Conservation (phyloP, 257 asterid genomes). For the Dorcoceras hygrometricum region DNA sequence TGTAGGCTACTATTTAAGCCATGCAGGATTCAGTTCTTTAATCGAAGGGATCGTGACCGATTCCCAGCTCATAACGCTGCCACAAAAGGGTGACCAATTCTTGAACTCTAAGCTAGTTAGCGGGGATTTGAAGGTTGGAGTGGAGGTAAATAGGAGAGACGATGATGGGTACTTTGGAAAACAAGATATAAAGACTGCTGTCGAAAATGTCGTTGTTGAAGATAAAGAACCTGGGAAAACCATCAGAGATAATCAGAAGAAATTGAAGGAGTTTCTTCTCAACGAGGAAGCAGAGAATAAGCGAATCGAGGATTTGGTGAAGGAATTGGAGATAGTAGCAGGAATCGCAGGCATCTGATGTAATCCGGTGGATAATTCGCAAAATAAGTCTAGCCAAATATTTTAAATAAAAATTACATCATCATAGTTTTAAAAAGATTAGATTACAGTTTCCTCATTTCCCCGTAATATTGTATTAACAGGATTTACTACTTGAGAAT, state of each 20-base stretch:
- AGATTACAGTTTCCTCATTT: no score
- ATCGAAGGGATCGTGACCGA: conserved; percentile 49
- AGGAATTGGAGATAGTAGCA: conserved; percentile 29
- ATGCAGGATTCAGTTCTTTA: conserved; percentile 56
- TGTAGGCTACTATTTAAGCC: conserved; percentile 48
- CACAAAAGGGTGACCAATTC: conserved; percentile 41
- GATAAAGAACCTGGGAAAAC: conserved; percentile 27
- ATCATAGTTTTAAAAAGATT: no score
- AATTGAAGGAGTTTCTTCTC: conserved; percentile 43
- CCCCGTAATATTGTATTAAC: no score
- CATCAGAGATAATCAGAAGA: conserved; percentile 34
- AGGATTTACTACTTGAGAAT: no score
- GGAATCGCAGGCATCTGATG: not conserved
- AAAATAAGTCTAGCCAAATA: no score
- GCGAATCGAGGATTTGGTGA: conserved; percentile 32
- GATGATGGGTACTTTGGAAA: conserved; percentile 50
- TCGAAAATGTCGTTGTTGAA: conserved; percentile 28
- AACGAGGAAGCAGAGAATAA: conserved; percentile 33
- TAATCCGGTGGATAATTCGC: no score
- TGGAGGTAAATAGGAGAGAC: conserved; percentile 52
- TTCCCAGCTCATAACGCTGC: conserved; percentile 51
- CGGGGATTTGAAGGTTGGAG: conserved; percentile 43
- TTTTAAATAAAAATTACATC: no score
- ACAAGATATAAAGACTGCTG: conserved; percentile 37
- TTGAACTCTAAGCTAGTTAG: conserved; percentile 42